Evolutionary conservation across 495 filamentous ascomycete genomes (phyloP).

Genomic region (Cenococcum geophilum): DNA sequence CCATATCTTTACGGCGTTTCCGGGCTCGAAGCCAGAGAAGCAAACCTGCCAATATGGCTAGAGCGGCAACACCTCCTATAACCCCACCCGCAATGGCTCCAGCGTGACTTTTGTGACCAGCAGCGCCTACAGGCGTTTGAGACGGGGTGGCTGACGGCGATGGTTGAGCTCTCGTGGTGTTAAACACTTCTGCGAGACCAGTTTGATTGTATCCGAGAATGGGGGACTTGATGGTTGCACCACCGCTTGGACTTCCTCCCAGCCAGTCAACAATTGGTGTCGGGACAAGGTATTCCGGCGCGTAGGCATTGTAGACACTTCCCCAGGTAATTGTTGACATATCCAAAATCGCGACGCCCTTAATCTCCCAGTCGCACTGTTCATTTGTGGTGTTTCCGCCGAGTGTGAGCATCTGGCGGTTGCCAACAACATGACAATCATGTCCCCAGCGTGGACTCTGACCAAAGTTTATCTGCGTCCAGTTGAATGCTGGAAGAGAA

Average conservation of each 20-base stretch:
- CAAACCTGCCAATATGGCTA: conserved; percentile 38
- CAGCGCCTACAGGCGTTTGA: not conserved
- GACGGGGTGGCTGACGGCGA: not conserved
- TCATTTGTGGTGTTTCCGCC: conserved; percentile 30
- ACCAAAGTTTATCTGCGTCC: conserved; percentile 35
- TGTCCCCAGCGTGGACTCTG: conserved; percentile 32
- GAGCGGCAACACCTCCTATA: conserved; percentile 41
- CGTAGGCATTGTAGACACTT: conserved; percentile 29
- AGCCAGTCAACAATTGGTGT: conserved; percentile 31
- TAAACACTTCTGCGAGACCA: not conserved
- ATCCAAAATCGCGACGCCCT: conserved; percentile 35
- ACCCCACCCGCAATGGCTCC: conserved; percentile 48
- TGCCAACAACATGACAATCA: conserved; percentile 36
- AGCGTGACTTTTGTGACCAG: not conserved
- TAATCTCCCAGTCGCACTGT: conserved; percentile 38
- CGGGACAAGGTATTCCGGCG: conserved; percentile 31
- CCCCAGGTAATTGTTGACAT: conserved; percentile 36
- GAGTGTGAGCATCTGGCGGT: conserved; percentile 38
- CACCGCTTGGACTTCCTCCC: conserved; percentile 7
- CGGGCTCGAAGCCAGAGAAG: conserved; percentile 43
- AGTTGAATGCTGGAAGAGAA: conserved; percentile 39
- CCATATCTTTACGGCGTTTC: conserved; percentile 9
- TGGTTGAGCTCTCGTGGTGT: not conserved
- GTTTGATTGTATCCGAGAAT: not conserved
- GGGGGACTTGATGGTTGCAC: not conserved